These are phyloP conservation scores for Allantophomopsis lycopodina DNA, from an alignment of 2,329 filamentous ascomycete genomes.

Conservation along the genomic window DNA sequence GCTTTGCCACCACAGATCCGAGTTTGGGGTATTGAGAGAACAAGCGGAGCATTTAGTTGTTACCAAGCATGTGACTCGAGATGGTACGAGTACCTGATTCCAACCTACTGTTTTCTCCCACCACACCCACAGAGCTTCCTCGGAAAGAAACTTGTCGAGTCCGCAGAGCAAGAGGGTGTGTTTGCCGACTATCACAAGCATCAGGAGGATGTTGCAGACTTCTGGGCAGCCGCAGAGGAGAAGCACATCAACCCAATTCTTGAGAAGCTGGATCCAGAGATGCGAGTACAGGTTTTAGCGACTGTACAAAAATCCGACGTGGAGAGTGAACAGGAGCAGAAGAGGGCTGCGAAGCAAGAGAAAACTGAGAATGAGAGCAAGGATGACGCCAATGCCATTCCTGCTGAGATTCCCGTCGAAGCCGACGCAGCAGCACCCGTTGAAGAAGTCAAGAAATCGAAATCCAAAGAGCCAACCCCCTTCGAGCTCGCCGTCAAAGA, in stretches of 20 bases:
- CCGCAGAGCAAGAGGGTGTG: constrained; percentile 60
- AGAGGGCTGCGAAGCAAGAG: background rate
- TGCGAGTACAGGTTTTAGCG: constrained; percentile 47
- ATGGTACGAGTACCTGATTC: constrained; percentile 95
- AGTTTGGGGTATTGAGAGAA: constrained; percentile 85
- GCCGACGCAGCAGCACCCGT: background rate
- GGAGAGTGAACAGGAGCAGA: constrained; percentile 5
- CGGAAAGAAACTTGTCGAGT: constrained; percentile 68
- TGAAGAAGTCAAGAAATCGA: constrained; percentile 3
- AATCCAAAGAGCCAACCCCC: constrained; percentile 23
- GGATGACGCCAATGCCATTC: background rate
- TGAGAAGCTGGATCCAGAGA: constrained; percentile 46
- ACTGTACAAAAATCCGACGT: constrained; percentile 33
- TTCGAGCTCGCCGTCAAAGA: constrained; percentile 55
- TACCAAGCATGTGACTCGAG: constrained; percentile 91
- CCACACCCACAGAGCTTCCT: constrained; percentile 82
- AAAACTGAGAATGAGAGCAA: background rate
- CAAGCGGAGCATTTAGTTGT: constrained; percentile 83
- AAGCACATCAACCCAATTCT: constrained; percentile 63
- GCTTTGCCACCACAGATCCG: constrained; percentile 78
- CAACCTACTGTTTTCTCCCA: constrained; percentile 82
- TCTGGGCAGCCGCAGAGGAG: constrained; percentile 75
- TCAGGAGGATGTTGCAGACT: constrained; percentile 65
- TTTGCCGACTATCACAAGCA: constrained; percentile 53
- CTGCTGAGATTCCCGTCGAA: background rate